These are phyloP conservation scores for Priceomyces castillae DNA, from an alignment of 805 yeast species.

Conservation along the genomic window DNA sequence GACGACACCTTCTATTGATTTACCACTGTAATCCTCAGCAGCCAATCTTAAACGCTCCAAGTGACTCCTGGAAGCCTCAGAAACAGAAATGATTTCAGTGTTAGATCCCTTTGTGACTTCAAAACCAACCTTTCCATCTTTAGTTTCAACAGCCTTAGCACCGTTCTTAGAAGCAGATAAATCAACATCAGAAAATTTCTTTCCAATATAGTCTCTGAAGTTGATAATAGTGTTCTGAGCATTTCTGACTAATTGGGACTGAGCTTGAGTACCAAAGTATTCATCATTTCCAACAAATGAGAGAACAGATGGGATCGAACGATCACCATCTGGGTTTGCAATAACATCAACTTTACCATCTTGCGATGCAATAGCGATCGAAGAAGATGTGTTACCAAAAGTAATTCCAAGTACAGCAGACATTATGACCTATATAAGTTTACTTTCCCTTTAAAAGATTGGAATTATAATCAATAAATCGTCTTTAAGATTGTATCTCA, in stretches of 20 bases:
- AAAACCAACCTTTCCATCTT: conserved; percentile 68
- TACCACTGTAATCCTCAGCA: conserved; percentile 91
- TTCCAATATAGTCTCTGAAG: conserved; percentile 92
- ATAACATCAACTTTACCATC: conserved; percentile 96
- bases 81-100: conserved; percentile 60
- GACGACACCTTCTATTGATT: conserved; percentile 74
- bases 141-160: conserved; percentile 55
- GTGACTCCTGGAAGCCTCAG: conserved; percentile 81
- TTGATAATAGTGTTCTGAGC: conserved; percentile 80
- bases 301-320: conserved; percentile 89
- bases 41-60: conserved; percentile 76
- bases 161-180: conserved; percentile 48
- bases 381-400: conserved; percentile 93
- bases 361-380: conserved; percentile 79
- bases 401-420: conserved; percentile 82
- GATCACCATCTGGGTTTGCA: conserved; percentile 99
- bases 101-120: conserved; percentile 52
- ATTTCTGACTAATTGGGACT: conserved; percentile 88
- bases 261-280: conserved; percentile 96
- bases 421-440: conserved; percentile 19
- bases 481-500: neutral
- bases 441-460: neutral
- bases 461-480: neutral
- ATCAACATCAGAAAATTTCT: conserved; percentile 62
- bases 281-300: conserved; percentile 93